Evolutionary conservation across 176 grass and related monocot species (phyloP).

Genomic region (Cocos nucifera): DNA sequence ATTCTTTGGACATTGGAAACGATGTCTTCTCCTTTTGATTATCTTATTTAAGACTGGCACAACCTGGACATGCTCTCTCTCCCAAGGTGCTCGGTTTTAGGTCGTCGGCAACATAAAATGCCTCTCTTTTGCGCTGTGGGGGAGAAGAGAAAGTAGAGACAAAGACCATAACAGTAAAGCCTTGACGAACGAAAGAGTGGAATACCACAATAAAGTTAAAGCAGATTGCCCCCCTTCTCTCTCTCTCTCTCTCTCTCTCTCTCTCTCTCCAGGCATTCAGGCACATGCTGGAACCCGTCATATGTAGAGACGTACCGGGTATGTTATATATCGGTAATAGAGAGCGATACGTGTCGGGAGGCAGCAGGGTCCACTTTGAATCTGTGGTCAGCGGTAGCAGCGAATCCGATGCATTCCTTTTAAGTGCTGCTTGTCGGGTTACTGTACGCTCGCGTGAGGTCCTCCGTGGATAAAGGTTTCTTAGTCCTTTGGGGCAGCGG

Average conservation of each 20-base stretch:
- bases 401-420: not conserved
- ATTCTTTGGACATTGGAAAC: slow-evolving; percentile 7
- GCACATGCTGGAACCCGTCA: no score
- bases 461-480: slow-evolving; percentile 20
- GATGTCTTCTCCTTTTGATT: not conserved
- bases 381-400: not conserved
- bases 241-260: not conserved
- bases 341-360: no score
- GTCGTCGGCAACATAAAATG: slow-evolving; percentile 1
- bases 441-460: not conserved
- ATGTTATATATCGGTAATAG: no score
- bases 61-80: not conserved
- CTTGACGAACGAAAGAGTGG: not conserved
- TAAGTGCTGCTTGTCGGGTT: not conserved
- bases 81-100: not conserved
- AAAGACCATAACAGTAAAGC: slow-evolving; percentile 11
- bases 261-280: no score
- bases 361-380: not conserved
- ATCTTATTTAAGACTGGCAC: not conserved
- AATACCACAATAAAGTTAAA: slow-evolving; percentile 5
- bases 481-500: no score
- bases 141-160: not conserved
- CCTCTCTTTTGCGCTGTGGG: not conserved
- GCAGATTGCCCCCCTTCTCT: not conserved
- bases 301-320: no score